phyloP scores from a whole-genome alignment of 2,329 filamentous ascomycete species.

The Ophiostoma fasciatum region DNA sequence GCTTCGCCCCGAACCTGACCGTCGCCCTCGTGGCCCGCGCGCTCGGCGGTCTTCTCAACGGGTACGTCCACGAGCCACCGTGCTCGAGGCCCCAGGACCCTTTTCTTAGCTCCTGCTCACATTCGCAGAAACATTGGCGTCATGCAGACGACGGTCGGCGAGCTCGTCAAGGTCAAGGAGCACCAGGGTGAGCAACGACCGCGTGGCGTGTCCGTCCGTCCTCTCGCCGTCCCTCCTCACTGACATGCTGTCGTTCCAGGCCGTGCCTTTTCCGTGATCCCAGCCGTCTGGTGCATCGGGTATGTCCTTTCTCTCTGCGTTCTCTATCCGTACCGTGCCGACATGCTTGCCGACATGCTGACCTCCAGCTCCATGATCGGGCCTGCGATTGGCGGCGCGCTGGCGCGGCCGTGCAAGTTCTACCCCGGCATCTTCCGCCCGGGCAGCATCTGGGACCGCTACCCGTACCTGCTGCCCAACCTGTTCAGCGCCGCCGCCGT shows the following conservation, averaged over 20 bases:
- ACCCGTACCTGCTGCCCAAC: slow-evolving; percentile 84
- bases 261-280: slow-evolving; percentile 93
- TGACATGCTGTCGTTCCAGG: too few species aligned
- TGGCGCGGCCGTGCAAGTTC: slow-evolving; percentile 73
- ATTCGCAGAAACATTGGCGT: slow-evolving; percentile 71
- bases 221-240: too few species aligned
- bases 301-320: slow-evolving; percentile 25
- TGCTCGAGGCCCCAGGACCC: too few species aligned
- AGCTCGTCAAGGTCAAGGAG: slow-evolving; percentile 83
- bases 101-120: neutral
- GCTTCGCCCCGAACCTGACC: slow-evolving; percentile 69
- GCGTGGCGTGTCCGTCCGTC: too few species aligned
- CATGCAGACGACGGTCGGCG: slow-evolving; percentile 85
- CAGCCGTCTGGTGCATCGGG: slow-evolving; percentile 94
- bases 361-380: slow-evolving; percentile 66
- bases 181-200: slow-evolving; percentile 84
- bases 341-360: neutral
- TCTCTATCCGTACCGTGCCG: slow-evolving; percentile 6
- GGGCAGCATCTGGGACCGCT: slow-evolving; percentile 68
- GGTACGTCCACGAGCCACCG: slow-evolving; percentile 37
- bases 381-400: slow-evolving; percentile 75
- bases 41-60: slow-evolving; percentile 81
- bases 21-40: slow-evolving; percentile 78
- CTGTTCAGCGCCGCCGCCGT: slow-evolving; percentile 77
- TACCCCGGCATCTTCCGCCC: slow-evolving; percentile 60